These are phyloP conservation scores for Trametes cingulata DNA, from an alignment of 768 basidiomycete genomes.

Conservation along the genomic window DNA sequence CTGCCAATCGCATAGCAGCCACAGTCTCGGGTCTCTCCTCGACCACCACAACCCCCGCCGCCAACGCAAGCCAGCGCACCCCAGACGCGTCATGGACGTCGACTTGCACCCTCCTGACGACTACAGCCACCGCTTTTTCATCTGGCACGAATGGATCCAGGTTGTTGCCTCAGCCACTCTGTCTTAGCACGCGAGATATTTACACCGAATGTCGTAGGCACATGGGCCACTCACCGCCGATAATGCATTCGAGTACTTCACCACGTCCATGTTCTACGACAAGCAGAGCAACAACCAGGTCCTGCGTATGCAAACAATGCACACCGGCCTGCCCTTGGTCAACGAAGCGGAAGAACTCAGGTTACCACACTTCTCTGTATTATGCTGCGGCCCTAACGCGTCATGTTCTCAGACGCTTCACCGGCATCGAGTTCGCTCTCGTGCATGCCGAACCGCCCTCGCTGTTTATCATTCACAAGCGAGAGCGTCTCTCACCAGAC, in stretches of 20 bases:
- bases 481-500: conserved; percentile 79
- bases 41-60: conserved; percentile 8
- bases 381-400: conserved; percentile 10
- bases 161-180: conserved; percentile 34
- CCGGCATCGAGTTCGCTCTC: conserved; percentile 84
- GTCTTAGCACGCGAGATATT: not conserved
- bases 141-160: conserved; percentile 91
- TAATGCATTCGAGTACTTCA: conserved; percentile 89
- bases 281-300: conserved; percentile 92
- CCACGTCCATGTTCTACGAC: conserved; percentile 91
- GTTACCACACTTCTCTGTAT: conserved; percentile 38
- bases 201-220: conserved; percentile 13
- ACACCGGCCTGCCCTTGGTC: conserved; percentile 71
- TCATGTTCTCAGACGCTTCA: conserved; percentile 63
- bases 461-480: conserved; percentile 88
- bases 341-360: conserved; percentile 87
- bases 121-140: conserved; percentile 81
- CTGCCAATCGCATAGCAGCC: conserved; percentile 11
- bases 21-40: not conserved
- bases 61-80: not conserved
- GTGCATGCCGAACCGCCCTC: conserved; percentile 79
- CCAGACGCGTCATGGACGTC: conserved; percentile 42
- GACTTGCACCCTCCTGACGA: conserved; percentile 83
- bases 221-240: conserved; percentile 72
- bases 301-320: conserved; percentile 91